Evolutionary conservation across 331 rosid species (phyloP).

Genomic region (Prunus yedoensis): DNA sequence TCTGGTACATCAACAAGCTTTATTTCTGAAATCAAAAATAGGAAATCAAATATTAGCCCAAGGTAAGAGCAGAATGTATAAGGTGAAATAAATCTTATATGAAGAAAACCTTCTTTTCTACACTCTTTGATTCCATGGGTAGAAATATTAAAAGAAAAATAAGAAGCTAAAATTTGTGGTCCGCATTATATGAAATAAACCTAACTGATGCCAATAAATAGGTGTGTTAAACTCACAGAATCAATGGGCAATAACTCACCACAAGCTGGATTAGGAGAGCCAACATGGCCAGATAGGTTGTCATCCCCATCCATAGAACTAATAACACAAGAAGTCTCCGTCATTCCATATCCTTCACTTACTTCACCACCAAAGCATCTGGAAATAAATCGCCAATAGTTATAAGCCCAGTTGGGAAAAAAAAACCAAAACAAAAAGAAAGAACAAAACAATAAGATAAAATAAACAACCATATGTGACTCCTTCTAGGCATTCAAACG

Average conservation of each 20-base stretch:
- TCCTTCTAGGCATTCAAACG: constrained; percentile 7
- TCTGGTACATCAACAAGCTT: constrained; percentile 97
- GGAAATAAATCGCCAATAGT: constrained; percentile 27
- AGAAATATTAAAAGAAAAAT: constrained; percentile 7
- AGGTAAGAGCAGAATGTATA: constrained; percentile 12
- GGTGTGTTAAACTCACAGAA: constrained; percentile 17
- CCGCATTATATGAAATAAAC: not conserved
- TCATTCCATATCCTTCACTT: constrained; percentile 97
- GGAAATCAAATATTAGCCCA: constrained; percentile 25
- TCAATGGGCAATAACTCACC: constrained; percentile 57
- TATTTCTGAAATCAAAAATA: constrained; percentile 64
- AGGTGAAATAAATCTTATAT: not conserved
- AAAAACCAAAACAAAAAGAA: not conserved
- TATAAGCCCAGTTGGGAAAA: constrained; percentile 19
- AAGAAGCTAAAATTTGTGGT: not conserved
- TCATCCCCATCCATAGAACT: constrained; percentile 68
- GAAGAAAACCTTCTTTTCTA: not conserved
- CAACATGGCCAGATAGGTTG: constrained; percentile 82
- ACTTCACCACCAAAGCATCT: constrained; percentile 90
- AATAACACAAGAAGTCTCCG: constrained; percentile 86
- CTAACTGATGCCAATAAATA: not conserved
- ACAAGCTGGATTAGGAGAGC: constrained; percentile 88
- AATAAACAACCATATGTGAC: constrained; percentile 6
- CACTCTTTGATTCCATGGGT: not conserved
- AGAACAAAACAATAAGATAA: constrained; percentile 3